phyloP scores from a whole-genome alignment of 805 yeast genomes.

The Kurtzmaniella cleridarum region DNA sequence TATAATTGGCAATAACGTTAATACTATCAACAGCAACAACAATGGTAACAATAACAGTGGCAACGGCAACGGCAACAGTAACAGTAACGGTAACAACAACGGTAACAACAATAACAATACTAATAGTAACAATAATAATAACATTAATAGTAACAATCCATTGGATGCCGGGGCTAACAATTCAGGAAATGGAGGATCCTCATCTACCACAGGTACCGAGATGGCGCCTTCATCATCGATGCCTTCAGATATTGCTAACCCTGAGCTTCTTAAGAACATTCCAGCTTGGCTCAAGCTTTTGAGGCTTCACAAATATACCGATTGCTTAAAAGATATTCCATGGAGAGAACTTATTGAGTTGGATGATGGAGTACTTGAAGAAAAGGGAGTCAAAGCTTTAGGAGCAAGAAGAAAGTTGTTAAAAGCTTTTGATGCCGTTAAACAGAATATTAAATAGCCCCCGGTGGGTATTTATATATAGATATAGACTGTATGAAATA shows the following conservation, averaged over 20 bases:
- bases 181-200: too few species aligned
- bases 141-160: background rate
- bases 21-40: constrained; percentile 10
- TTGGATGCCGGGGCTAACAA: background rate
- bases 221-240: constrained; percentile 22
- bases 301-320: constrained; percentile 91
- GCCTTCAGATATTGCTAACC: constrained; percentile 38
- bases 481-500: background rate
- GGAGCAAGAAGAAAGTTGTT: constrained; percentile 94
- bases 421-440: constrained; percentile 85
- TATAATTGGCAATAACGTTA: constrained; percentile 8
- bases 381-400: constrained; percentile 82
- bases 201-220: constrained; percentile 7
- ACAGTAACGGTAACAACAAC: background rate
- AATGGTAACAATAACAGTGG: constrained; percentile 3
- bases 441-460: constrained; percentile 11
- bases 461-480: background rate
- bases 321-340: constrained; percentile 61
- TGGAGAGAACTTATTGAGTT: constrained; percentile 79
- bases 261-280: constrained; percentile 60
- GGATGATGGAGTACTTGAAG: constrained; percentile 63
- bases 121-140: too few species aligned
- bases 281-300: constrained; percentile 90
- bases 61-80: constrained; percentile 1
- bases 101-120: constrained; percentile 6